Evolutionary conservation across 305 asterid genomes (phyloP).

Genomic region (Ilex paraguariensis): DNA sequence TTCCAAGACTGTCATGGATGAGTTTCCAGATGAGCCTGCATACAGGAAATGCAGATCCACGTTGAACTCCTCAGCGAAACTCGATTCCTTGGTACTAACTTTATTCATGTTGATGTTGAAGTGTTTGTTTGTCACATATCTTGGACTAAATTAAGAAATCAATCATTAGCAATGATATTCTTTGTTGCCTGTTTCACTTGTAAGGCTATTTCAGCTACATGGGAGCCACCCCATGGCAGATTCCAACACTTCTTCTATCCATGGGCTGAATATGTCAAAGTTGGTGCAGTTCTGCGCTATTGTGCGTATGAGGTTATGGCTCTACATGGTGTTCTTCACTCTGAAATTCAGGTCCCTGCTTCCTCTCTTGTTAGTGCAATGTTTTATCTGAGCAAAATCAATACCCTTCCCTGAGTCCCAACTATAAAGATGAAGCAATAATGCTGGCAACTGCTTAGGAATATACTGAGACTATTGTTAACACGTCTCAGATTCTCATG

Average conservation of each 20-base stretch:
- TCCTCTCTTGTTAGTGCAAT: neutral
- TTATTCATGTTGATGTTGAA: neutral
- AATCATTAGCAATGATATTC: neutral
- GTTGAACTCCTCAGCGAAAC: slow-evolving; percentile 44
- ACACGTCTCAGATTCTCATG: neutral
- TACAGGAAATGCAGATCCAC: slow-evolving; percentile 48
- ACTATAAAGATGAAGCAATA: neutral
- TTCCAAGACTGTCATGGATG: slow-evolving; percentile 43
- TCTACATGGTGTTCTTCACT: slow-evolving; percentile 69
- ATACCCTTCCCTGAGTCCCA: neutral
- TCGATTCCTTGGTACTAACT: slow-evolving; percentile 53
- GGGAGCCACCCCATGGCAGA: slow-evolving; percentile 86
- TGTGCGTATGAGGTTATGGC: slow-evolving; percentile 76
- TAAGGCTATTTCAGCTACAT: slow-evolving; percentile 69
- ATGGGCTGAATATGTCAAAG: slow-evolving; percentile 69
- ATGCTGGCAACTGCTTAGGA: neutral
- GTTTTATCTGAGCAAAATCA: neutral
- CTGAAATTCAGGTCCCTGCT: slow-evolving; percentile 56
- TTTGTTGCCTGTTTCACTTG: slow-evolving; percentile 1
- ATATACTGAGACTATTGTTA: slow-evolving; percentile 5
- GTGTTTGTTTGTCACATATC: neutral
- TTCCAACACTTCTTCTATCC: slow-evolving; percentile 56
- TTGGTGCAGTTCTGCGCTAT: slow-evolving; percentile 54
- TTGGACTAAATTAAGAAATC: neutral
- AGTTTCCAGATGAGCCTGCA: slow-evolving; percentile 65